Evolutionary conservation across 345 rosid genomes (phyloP), one percentile per base, ranked within the genome.

Genomic region (Adansonia digitata): DNA sequence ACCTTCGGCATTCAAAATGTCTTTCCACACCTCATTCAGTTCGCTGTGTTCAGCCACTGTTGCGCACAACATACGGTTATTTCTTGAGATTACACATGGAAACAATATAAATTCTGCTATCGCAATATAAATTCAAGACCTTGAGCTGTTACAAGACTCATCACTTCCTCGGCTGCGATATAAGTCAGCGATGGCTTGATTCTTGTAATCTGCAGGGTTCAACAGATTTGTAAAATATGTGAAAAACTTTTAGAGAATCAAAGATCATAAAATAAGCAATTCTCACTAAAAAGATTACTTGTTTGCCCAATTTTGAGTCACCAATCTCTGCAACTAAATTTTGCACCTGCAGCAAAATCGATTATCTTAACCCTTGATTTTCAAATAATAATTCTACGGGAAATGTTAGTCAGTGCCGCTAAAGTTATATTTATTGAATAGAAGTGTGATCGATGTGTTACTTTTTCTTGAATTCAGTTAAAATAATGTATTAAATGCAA

Each of bases 121-220:
- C 52, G 37, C 67, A 73, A 20, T 67, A 74, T 15, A 60, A 66
- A 69, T 43, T 55, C 42, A 71, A 81, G 75, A 95, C 98, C 99
- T 90, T 95, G 99, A 77, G 99, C 98, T 52, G 94, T 95, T 71
- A 95, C 98, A 52, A 95, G 99, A 84, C 96, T 90, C 98, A 90
- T 95, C 27, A 95, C 86, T 91, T 95, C 96, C 87, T 95, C 96
- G 3, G 96, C 91, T 11, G 99, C 97, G 76, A 95, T 89, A 39
- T 86, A 88, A 71, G 91, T 93, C 80, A 95, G 85, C 61, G 91
- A 86, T 37, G 98, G 98, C 69, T 87, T 95, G 83, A 90, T 89
- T 86, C 87, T 84, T 31, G 94, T 77, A 63, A 95, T 87, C 99
- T 95, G 85, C 63, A 80, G 71, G 27, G 31, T 82, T 78, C 69